Conservation (phyloP, 148 eudicot genomes). For the Persicaria maculosa region DNA sequence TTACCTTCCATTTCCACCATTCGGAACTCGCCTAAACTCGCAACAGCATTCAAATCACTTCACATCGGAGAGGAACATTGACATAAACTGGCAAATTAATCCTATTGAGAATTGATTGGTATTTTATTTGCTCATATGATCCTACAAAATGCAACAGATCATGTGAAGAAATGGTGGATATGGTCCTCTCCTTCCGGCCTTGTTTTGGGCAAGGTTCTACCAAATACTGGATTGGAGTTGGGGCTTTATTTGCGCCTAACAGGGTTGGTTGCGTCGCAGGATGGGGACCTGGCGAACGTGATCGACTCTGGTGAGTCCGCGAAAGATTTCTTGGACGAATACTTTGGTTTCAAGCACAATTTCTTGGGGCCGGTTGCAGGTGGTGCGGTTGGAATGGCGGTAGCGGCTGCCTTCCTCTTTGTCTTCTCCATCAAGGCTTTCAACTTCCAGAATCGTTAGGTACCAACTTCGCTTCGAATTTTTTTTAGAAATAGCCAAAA, state of each 20-base stretch:
- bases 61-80: too few species aligned
- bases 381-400: slow-evolving; percentile 16
- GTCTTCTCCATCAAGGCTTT: too few species aligned
- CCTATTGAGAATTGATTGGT: too few species aligned
- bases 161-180: slow-evolving; percentile 61
- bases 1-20: too few species aligned
- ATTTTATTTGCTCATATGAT: not conserved
- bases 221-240: slow-evolving; percentile 46
- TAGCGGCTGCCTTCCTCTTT: not conserved
- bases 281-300: not conserved
- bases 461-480: too few species aligned
- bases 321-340: slow-evolving; percentile 12
- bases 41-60: too few species aligned
- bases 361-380: slow-evolving; percentile 24
- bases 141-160: slow-evolving; percentile 22
- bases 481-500: too few species aligned
- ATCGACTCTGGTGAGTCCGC: slow-evolving; percentile 6
- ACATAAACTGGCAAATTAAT: too few species aligned
- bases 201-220: too few species aligned
- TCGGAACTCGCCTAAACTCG: too few species aligned
- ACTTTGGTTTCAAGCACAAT: slow-evolving; percentile 25
- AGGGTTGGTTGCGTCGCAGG: not conserved
- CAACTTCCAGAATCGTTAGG: too few species aligned
- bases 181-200: slow-evolving; percentile 60
- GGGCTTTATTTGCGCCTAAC: slow-evolving; percentile 42